Evolutionary conservation across 768 basidiomycete genomes (phyloP), one percentile per base, ranked within the genome.

Genomic region (Kwoniella mangroviensis): DNA sequence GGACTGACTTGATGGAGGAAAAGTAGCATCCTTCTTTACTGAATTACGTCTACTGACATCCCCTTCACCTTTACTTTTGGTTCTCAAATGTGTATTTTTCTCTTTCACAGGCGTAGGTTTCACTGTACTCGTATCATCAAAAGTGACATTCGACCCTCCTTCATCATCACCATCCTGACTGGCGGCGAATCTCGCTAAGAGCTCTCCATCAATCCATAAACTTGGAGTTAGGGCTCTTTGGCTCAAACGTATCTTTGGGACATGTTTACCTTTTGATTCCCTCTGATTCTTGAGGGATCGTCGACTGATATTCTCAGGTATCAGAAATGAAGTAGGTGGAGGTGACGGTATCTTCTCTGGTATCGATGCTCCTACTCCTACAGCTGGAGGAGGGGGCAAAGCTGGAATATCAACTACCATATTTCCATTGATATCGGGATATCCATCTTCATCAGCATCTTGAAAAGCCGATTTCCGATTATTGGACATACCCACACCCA

Each of bases 161-260:
- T 43, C 22, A 7, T 41, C 40, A 59, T 43, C 40, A 6, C n/a
- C 28, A 17, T 28, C 15, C 19, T 60, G 28, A 60, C 19, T 49
- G 43, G 59, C 67, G 1, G 58, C 63, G 19, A 69, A 64, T 21
- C 68, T 15, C 24, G 65, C 65, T 24, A 72, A 53, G 2, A 58
- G n/a, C 13, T 74, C 66, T 40, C 68, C 73, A 45, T 74, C 73
- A 42, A 71, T 42, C 73, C 73, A 74, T 11, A 71, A 55, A 68
- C 69, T 71, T 3, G 73, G 69, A 1, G 69, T 71, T 17, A 71
- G 58, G 15, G 69, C 73, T 58, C 67, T 28, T 58, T 67, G 63
- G 21, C 63, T 63, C 28, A 71, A 42, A 4, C 21, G 17, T 6
- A 74, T 66, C 7, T 42, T 54, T 1, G 71, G 66, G 13, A 69